Evolutionary conservation across 2,329 filamentous ascomycete genomes (phyloP).

Genomic region (Fusarium haematococcum): DNA sequence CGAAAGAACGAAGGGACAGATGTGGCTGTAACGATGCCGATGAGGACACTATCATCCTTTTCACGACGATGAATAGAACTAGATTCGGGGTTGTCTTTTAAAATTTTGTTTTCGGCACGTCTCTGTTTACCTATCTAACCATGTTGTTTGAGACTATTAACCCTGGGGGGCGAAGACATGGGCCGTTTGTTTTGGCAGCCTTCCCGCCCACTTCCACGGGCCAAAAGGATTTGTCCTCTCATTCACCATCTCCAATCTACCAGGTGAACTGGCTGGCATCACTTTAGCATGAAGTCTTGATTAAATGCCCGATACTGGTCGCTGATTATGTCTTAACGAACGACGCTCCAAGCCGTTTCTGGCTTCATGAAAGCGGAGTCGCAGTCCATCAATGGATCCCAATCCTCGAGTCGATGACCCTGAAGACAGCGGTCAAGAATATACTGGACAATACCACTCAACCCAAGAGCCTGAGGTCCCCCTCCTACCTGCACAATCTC

Average conservation of each 20-base stretch:
- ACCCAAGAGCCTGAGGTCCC: slow-evolving; percentile 1
- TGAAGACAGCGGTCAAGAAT: slow-evolving; percentile 13
- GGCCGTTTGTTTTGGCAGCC: background rate
- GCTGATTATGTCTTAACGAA: background rate
- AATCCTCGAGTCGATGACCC: slow-evolving; percentile 7
- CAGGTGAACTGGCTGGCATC: background rate
- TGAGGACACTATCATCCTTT: background rate
- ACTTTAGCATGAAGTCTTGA: background rate
- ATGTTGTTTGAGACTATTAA: background rate
- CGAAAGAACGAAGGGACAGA: background rate
- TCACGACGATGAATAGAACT: background rate
- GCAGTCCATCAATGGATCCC: background rate
- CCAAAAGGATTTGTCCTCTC: background rate
- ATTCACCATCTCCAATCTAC: background rate
- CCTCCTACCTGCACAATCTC: slow-evolving; percentile 12
- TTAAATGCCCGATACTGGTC: background rate
- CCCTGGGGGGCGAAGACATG: too few relatives aligned
- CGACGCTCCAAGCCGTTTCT: background rate
- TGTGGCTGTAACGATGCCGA: slow-evolving; percentile 4
- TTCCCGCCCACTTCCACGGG: background rate
- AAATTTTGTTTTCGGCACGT: background rate
- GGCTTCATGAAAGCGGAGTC: background rate
- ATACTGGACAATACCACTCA: slow-evolving; percentile 13
- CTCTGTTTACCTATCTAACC: background rate
- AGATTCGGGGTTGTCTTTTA: background rate